phyloP scores from a whole-genome alignment of 2,329 filamentous ascomycete species.

The Diplodia mutila region DNA sequence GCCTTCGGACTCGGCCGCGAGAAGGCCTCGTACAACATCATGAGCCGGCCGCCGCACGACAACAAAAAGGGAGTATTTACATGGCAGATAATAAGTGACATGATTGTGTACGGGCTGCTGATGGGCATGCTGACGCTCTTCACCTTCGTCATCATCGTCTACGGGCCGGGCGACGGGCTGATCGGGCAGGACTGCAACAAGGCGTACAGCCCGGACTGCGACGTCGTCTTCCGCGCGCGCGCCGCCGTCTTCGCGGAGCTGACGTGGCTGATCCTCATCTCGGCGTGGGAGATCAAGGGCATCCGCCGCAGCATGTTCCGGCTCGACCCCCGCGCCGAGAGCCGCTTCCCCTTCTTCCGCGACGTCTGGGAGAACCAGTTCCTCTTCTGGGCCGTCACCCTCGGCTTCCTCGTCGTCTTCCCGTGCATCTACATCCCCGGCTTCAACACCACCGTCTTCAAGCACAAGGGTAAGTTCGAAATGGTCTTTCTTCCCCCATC shows the following conservation, averaged over 20 bases:
- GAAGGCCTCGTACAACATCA: constrained; percentile 40
- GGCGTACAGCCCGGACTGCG: constrained; percentile 34
- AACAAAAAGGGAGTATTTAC: constrained; percentile 42
- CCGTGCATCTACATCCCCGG: constrained; percentile 52
- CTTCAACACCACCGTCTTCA: constrained; percentile 34
- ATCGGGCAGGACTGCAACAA: constrained; percentile 41
- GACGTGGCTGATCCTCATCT: constrained; percentile 33
- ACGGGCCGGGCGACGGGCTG: constrained; percentile 38
- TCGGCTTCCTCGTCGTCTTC: constrained; percentile 61
- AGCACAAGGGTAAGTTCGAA: constrained; percentile 29
- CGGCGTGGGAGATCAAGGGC: constrained; percentile 34
- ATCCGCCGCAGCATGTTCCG: constrained; percentile 33
- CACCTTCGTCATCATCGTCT: constrained; percentile 41
- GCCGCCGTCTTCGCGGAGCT: constrained; percentile 33
- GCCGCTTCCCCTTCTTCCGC: constrained; percentile 30
- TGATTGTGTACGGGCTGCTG: constrained; percentile 42
- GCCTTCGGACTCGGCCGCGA: constrained; percentile 43
- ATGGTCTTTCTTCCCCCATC: too few relatives aligned
- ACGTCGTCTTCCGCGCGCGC: constrained; percentile 38
- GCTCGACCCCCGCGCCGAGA: constrained; percentile 29
- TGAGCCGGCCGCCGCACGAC: constrained; percentile 37
- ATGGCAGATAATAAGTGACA: constrained; percentile 40
- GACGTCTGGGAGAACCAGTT: constrained; percentile 33
- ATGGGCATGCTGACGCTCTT: constrained; percentile 40
- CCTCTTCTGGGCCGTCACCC: constrained; percentile 66